Base-by-base conservation (phyloP, 768 basidiomycete species). In the Phallus indusiatus region DNA sequence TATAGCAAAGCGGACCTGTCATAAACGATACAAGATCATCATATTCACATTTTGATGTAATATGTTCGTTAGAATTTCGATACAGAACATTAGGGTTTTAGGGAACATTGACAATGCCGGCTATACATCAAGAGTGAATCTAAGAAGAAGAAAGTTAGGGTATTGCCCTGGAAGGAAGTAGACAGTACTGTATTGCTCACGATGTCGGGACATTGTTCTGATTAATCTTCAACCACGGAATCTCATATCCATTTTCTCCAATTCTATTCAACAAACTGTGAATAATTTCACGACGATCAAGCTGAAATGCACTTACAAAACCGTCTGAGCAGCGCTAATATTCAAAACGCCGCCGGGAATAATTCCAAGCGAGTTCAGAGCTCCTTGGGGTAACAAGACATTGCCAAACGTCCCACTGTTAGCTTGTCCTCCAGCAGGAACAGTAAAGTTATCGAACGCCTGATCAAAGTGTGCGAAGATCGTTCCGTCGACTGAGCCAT, bases 171-270 rank as follows among this genome's bases (percentile, higher is more conserved):
- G 42, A 10, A 10, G 42, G 12, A 3, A 42, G n/a, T 14, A n/a
- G 9, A n/a, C 3, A 36, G 28, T 8, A 21, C 20, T 24, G 36
- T 47, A n/a, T 12, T 9, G 33, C 57, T 52, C 85, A 87, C 9
- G 66, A 61, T 33, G 83, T 81, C 14, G 81, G 76, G 7, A 86
- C 83, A 49, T 67, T 64, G 46, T 68, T 70, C 67, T 86, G 83
- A 35, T 72, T 68, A 53, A 86, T 72, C 54, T 85, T 76, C 61
- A 87, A 68, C 84, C 83, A 87, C 11, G 86, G 85, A 47, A 86
- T 67, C 60, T 74, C 72, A 64, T 88, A 88, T 17, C 84, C 83
- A 18, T 77, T 76, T 14, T 71, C 64, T 3, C 78, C 83, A 11
- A 82, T 71, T 48, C 71, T 75, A 54, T 47, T 34, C 2, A n/a